Evolutionary conservation across 176 grass and related monocot species (phyloP).

Genomic region (Eleusine coracana): DNA sequence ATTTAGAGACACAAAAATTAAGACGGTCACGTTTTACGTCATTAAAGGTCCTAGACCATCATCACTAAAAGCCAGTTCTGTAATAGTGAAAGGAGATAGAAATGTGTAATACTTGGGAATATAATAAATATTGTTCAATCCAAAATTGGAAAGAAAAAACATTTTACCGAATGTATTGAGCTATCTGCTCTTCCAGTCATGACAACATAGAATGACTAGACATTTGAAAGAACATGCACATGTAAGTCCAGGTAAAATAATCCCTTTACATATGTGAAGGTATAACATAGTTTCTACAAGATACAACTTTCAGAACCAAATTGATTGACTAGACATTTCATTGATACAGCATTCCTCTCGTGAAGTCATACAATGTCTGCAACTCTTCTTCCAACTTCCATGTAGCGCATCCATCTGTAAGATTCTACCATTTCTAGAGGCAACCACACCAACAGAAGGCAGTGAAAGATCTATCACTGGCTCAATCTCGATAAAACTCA

Average conservation of each 20-base stretch:
- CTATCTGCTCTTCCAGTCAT: not conserved
- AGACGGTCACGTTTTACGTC: too few relatives aligned
- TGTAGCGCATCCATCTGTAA: constrained; percentile 62
- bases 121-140: not conserved
- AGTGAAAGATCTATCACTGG: constrained; percentile 57
- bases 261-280: constrained; percentile 6
- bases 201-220: not conserved
- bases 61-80: too few relatives aligned
- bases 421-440: constrained; percentile 55
- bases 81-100: too few relatives aligned
- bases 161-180: not conserved
- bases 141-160: not conserved
- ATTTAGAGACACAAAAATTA: too few relatives aligned
- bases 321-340: constrained; percentile 16
- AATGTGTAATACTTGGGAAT: not conserved
- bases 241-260: constrained; percentile 35
- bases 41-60: too few relatives aligned
- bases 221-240: constrained; percentile 24
- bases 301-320: constrained; percentile 27
- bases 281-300: constrained; percentile 19
- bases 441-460: constrained; percentile 60
- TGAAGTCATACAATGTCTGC: constrained; percentile 57
- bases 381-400: constrained; percentile 45
- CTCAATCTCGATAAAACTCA: constrained; percentile 87
- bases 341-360: not conserved